These are phyloP conservation scores for Eutrema japonicum DNA, from an alignment of 345 rosid genomes.

Conservation along the genomic window DNA sequence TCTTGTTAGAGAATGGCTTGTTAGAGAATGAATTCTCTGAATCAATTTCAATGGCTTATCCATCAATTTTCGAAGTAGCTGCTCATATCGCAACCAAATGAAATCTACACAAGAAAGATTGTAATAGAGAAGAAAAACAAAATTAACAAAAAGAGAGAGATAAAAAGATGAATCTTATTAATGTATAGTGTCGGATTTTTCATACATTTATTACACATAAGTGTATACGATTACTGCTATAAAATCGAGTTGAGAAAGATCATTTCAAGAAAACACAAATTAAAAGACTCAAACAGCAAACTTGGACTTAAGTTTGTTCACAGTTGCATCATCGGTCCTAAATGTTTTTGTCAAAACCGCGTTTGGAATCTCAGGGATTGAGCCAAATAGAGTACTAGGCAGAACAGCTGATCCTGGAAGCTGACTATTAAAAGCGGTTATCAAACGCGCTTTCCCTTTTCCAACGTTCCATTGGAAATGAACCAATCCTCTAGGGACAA, in stretches of 20 bases:
- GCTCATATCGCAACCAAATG: neutral
- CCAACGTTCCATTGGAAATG: conserved; percentile 85
- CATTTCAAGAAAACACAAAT: neutral
- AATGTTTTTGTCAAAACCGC: conserved; percentile 62
- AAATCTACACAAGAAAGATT: neutral
- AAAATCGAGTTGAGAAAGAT: neutral
- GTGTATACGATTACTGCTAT: neutral
- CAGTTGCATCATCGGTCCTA: conserved; percentile 50
- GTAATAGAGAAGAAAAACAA: neutral
- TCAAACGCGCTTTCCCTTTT: conserved; percentile 55
- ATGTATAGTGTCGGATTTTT: neutral
- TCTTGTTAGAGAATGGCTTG: no score
- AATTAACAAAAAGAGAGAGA: neutral
- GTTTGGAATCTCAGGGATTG: conserved; percentile 62
- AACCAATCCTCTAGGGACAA: conserved; percentile 63
- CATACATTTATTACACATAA: neutral
- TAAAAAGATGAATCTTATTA: neutral
- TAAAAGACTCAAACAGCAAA: conserved; percentile 38
- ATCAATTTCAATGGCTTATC: neutral
- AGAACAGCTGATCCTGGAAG: conserved; percentile 56
- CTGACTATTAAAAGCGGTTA: conserved; percentile 79
- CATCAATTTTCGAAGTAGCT: neutral
- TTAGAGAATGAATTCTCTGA: conserved; percentile 7
- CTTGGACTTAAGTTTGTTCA: conserved; percentile 57
- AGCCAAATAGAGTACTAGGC: conserved; percentile 52